Conservation (phyloP, 805 yeast species). For the Pichia sporocuriosa region DNA sequence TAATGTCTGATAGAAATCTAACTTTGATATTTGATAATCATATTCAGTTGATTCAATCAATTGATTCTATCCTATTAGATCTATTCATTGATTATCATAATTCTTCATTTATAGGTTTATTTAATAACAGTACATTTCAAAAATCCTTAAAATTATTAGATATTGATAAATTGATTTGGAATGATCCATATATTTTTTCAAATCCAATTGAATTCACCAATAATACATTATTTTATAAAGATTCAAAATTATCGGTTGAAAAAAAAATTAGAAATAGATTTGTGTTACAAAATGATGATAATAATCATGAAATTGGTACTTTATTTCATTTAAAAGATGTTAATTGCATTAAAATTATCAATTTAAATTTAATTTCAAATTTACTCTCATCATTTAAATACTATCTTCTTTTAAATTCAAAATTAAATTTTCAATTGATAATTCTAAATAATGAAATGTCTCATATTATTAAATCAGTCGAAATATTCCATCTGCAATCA, state of each 20-base stretch:
- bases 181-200: background rate
- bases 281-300: slow-evolving; percentile 1
- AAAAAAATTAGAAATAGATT: background rate
- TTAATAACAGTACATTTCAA: background rate
- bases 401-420: slow-evolving; percentile 12
- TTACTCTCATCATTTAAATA: slow-evolving; percentile 3
- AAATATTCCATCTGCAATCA: background rate
- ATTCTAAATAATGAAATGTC: background rate
- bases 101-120: slow-evolving; percentile 6
- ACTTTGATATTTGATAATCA: slow-evolving; percentile 13
- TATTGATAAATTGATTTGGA: background rate
- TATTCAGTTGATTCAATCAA: slow-evolving; percentile 9
- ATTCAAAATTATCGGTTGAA: slow-evolving; percentile 5
- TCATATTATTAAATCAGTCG: background rate
- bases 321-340: slow-evolving; percentile 2
- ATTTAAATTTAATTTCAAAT: slow-evolving; percentile 11
- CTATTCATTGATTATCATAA: background rate
- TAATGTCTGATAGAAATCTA: slow-evolving; percentile 18
- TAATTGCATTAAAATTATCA: slow-evolving; percentile 7
- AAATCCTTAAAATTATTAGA: background rate
- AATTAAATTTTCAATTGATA: slow-evolving; percentile 7
- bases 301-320: slow-evolving; percentile 6
- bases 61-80: background rate
- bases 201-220: background rate
- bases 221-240: slow-evolving; percentile 1